A percentile compares a stretch with the other conserved stretches of the same genome.
Conservation (phyloP, 148 eudicot species). For the Rhododendron vialii region DNA sequence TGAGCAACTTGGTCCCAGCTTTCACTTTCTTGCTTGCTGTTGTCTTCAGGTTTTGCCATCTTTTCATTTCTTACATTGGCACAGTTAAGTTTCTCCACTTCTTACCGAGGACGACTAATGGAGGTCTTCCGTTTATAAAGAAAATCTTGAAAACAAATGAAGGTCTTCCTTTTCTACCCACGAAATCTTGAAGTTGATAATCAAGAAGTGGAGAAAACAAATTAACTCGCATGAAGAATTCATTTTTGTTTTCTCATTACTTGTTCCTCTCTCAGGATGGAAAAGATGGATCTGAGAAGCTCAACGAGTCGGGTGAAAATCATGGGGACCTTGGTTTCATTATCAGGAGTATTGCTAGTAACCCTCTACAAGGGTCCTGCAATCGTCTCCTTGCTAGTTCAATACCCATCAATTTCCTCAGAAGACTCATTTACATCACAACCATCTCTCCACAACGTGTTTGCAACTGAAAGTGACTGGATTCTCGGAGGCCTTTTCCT, state of each 20-base stretch:
- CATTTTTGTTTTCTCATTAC: not conserved
- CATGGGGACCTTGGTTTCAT: constrained; percentile 36
- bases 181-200: no score
- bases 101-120: no score
- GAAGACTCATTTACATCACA: not conserved
- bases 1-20: constrained; percentile 48
- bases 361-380: constrained; percentile 45
- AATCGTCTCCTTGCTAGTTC: constrained; percentile 23
- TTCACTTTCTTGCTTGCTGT: constrained; percentile 54
- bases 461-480: constrained; percentile 33
- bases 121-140: no score
- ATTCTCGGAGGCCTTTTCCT: constrained; percentile 41
- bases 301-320: constrained; percentile 31
- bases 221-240: not conserved
- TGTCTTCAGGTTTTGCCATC: constrained; percentile 37
- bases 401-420: constrained; percentile 6
- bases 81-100: not conserved
- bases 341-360: constrained; percentile 44
- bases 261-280: constrained; percentile 32
- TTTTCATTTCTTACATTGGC: not conserved
- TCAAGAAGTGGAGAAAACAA: no score
- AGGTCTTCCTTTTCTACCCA: no score
- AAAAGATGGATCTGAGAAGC: constrained; percentile 31
- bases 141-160: no score
- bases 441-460: constrained; percentile 1